These are phyloP conservation scores for Phytophthora litchii DNA, from an alignment of 352 stramenopile genomes.

Conservation along the genomic window DNA sequence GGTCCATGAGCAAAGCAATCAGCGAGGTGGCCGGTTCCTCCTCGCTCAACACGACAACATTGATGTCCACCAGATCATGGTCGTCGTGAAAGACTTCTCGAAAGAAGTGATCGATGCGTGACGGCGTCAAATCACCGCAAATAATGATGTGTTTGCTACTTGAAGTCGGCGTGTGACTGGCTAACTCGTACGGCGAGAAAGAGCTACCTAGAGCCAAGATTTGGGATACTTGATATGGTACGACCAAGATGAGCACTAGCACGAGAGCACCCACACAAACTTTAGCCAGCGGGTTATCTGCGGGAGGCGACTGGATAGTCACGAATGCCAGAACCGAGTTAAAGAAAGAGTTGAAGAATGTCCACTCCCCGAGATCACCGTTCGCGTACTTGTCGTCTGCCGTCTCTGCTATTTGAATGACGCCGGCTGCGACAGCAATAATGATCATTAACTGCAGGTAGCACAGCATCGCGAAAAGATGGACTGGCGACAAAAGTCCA, in stretches of 20 bases:
- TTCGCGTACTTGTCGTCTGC: conserved; percentile 46
- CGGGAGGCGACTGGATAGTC: conserved; percentile 83
- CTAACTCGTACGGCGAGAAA: conserved; percentile 77
- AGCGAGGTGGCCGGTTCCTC: conserved; percentile 76
- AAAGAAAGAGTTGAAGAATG: conserved; percentile 88
- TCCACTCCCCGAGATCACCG: conserved; percentile 73
- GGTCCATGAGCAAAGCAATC: conserved; percentile 81
- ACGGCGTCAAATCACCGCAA: conserved; percentile 79
- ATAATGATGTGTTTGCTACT: conserved; percentile 77
- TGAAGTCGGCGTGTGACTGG: conserved; percentile 58
- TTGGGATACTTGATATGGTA: conserved; percentile 82
- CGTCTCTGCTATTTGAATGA: conserved; percentile 87
- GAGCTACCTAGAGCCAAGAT: conserved; percentile 76
- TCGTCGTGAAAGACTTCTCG: conserved; percentile 86
- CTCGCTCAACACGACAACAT: conserved; percentile 77
- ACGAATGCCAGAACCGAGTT: conserved; percentile 88
- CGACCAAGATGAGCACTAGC: conserved; percentile 80
- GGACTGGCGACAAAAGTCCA: conserved; percentile 74
- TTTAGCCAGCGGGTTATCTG: conserved; percentile 78
- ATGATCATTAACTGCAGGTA: conserved; percentile 83
- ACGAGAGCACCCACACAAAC: conserved; percentile 80
- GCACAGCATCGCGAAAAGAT: conserved; percentile 76
- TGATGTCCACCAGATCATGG: conserved; percentile 81
- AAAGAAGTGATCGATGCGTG: conserved; percentile 86
- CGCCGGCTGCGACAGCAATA: conserved; percentile 71